Percentiles rank a stretch among this genome's conserved stretches.
phyloP scores from a whole-genome alignment of 306 rosid species.

The Hylodesmum podocarpum region DNA sequence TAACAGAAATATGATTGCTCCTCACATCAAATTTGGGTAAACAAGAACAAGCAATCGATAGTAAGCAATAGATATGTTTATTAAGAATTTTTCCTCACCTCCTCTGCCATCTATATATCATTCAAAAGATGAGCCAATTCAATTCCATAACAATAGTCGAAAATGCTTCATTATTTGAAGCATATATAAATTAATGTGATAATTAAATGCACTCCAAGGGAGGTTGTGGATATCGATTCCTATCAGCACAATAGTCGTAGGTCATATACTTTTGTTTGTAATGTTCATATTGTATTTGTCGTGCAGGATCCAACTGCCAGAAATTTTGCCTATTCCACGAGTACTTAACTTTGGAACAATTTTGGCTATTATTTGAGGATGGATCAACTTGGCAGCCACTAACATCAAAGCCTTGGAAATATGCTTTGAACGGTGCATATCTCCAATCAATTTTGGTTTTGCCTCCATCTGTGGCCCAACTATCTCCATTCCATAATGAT shows the following conservation, averaged over 20 bases:
- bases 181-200: not conserved
- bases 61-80: not conserved
- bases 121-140: not conserved
- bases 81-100: not conserved
- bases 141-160: not conserved
- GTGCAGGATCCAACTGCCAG: constrained; percentile 30
- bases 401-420: constrained; percentile 43
- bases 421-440: constrained; percentile 57
- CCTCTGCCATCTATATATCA: not conserved
- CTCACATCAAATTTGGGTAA: not conserved
- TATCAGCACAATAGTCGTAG: constrained; percentile 60
- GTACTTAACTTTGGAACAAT: constrained; percentile 34
- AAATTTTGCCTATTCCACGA: constrained; percentile 46
- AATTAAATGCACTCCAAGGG: constrained; percentile 51
- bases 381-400: constrained; percentile 37
- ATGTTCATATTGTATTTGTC: constrained; percentile 20
- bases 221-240: constrained; percentile 12
- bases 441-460: constrained; percentile 43
- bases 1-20: not conserved
- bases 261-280: constrained; percentile 32
- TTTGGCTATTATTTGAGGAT: not conserved
- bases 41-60: not conserved
- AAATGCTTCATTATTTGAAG: not conserved
- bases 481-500: constrained; percentile 52
- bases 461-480: constrained; percentile 69